Evolutionary conservation across 257 asterid genomes (phyloP).

Genomic region (Solanum chiquidenum): DNA sequence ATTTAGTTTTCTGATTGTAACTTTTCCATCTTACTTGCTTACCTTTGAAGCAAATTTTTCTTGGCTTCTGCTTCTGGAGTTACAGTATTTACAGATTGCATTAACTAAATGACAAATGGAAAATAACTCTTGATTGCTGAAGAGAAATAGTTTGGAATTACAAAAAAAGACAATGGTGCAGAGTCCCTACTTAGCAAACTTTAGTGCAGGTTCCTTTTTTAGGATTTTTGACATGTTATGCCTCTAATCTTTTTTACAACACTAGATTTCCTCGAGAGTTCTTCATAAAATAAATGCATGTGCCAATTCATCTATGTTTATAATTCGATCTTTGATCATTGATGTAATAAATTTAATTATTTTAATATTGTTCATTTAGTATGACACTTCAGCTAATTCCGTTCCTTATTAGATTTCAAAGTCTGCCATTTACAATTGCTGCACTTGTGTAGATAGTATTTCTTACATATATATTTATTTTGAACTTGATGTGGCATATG

Average conservation of each 20-base stretch:
- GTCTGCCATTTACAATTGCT: background rate
- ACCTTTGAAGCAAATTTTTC: background rate
- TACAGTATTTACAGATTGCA: background rate
- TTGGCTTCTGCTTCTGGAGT: background rate
- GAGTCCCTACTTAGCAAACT: background rate
- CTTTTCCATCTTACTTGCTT: background rate
- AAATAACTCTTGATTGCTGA: background rate
- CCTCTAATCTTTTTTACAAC: background rate
- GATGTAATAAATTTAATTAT: background rate
- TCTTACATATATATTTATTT: background rate
- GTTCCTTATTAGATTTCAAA: background rate
- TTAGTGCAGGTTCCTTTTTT: background rate
- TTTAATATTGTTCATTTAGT: background rate
- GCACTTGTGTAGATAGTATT: background rate
- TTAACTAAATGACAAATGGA: background rate
- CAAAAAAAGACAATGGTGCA: background rate
- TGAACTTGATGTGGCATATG: background rate
- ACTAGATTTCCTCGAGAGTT: background rate
- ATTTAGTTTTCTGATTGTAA: slow-evolving; percentile 4
- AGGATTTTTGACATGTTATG: background rate
- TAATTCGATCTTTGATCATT: background rate
- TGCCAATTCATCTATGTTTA: background rate
- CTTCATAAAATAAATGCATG: background rate
- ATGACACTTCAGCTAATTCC: background rate
- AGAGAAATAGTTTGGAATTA: background rate